Evolutionary conservation across 768 basidiomycete genomes (phyloP).

Genomic region (Gloeophyllum trabeum): DNA sequence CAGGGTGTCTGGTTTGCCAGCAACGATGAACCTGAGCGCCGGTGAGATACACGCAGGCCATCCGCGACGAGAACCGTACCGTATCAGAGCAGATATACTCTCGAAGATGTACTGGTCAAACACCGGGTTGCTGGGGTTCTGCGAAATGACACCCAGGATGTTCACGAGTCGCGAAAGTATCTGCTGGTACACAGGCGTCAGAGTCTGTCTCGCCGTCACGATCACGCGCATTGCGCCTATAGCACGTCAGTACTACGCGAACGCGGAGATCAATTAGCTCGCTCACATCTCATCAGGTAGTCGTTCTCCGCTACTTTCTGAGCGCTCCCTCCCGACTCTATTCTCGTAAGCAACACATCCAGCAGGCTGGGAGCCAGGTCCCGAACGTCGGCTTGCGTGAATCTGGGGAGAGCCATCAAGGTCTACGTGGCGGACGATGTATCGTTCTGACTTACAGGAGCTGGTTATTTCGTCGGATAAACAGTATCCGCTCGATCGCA

Average conservation of each 20-base stretch:
- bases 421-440: not conserved
- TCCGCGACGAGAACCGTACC: conserved; percentile 29
- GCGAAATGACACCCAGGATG: conserved; percentile 81
- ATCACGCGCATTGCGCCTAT: conserved; percentile 92
- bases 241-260: not conserved
- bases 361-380: conserved; percentile 70
- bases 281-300: conserved; percentile 91
- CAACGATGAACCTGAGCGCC: conserved; percentile 60
- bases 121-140: conserved; percentile 94
- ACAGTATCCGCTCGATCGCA: conserved; percentile 91
- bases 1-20: conserved; percentile 55
- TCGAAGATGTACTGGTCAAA: conserved; percentile 99
- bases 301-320: conserved; percentile 97
- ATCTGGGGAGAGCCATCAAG: conserved; percentile 32
- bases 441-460: conserved; percentile 74
- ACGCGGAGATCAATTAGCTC: not conserved
- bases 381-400: conserved; percentile 78
- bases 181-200: conserved; percentile 56
- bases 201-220: conserved; percentile 72
- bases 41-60: not conserved
- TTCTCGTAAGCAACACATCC: conserved; percentile 62
- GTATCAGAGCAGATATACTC: conserved; percentile 86
- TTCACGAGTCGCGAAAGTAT: conserved; percentile 64
- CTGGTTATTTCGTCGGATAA: conserved; percentile 71
- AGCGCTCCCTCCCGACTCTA: conserved; percentile 68